Evolutionary conservation across 768 basidiomycete species (phyloP).

Genomic region (Lenzites betulinus): DNA sequence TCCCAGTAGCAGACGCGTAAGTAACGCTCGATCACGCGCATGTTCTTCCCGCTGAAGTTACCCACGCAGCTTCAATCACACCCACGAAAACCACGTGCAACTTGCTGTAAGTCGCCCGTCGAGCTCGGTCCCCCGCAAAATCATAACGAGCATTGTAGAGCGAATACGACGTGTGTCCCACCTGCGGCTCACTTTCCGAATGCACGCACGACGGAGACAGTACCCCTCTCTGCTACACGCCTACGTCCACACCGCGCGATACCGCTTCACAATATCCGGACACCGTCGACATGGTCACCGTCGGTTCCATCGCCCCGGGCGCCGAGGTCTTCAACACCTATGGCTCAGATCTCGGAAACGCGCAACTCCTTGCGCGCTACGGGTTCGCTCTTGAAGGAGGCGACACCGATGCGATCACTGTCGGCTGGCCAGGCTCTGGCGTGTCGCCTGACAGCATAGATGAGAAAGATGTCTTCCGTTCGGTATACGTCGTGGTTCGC

Average conservation of each 20-base stretch:
- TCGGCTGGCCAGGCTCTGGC: conserved; percentile 19
- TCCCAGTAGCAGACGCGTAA: conserved; percentile 50
- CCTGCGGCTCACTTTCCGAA: conserved; percentile 40
- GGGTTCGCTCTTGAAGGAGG: conserved; percentile 45
- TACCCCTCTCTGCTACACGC: not conserved
- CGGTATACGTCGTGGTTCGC: not conserved
- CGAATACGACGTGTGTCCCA: conserved; percentile 43
- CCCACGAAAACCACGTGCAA: conserved; percentile 39
- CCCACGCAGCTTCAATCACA: conserved; percentile 40
- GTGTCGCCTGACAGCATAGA: not conserved
- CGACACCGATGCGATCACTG: conserved; percentile 34
- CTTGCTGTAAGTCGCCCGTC: conserved; percentile 33
- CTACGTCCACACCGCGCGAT: not conserved
- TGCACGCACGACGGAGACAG: conserved; percentile 42
- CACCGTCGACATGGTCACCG: conserved; percentile 43
- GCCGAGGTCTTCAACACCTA: conserved; percentile 48
- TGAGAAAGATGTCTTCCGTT: not conserved
- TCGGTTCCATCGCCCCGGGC: conserved; percentile 28
- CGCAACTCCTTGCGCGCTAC: conserved; percentile 40
- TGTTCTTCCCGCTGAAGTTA: not conserved
- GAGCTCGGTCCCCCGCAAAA: not conserved
- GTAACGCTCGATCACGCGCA: conserved; percentile 12
- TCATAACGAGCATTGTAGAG: conserved; percentile 25
- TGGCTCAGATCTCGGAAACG: conserved; percentile 38
- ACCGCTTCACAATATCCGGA: conserved; percentile 20